A percentile compares a stretch with the other conserved stretches of the same genome.
Conservation (phyloP, 345 rosid species). For the Cochlearia excelsa region DNA sequence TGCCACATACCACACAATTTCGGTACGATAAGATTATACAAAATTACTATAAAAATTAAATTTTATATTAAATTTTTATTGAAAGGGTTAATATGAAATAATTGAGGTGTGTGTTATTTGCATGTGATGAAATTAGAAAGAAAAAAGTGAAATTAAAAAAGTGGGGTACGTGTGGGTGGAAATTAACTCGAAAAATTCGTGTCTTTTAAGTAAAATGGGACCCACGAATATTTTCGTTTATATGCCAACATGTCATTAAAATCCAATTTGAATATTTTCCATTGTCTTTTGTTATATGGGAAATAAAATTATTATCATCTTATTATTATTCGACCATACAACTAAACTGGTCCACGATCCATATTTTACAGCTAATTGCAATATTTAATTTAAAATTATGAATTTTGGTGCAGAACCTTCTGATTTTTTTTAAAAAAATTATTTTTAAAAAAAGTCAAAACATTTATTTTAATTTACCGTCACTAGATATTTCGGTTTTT, state of each 20-base stretch:
- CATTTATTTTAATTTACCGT: too few species aligned
- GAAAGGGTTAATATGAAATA: constrained; percentile 12
- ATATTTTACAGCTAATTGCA: too few species aligned
- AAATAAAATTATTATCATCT: constrained; percentile 5
- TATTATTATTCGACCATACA: constrained; percentile 21
- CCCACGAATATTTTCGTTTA: constrained; percentile 25
- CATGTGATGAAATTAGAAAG: constrained; percentile 6
- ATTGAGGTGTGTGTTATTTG: constrained; percentile 24
- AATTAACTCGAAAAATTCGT: constrained; percentile 31
- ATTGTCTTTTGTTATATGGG: constrained; percentile 9
- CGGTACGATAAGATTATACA: constrained; percentile 44
- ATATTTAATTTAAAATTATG: too few species aligned
- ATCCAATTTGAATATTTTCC: constrained; percentile 21
- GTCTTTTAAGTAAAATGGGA: constrained; percentile 25
- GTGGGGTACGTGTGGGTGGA: constrained; percentile 26
- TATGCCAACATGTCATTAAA: constrained; percentile 30
- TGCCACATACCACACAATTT: constrained; percentile 71
- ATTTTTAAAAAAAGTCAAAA: too few species aligned
- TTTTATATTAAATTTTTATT: neutral
- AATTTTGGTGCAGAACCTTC: too few species aligned
- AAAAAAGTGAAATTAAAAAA: constrained; percentile 21
- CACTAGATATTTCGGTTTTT: too few species aligned
- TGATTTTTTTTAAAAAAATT: too few species aligned
- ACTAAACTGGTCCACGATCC: neutral
- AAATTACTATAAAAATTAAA: too few species aligned